phyloP scores from a whole-genome alignment of 2,329 filamentous ascomycete species.

The Trichocomaceae sp. region DNA sequence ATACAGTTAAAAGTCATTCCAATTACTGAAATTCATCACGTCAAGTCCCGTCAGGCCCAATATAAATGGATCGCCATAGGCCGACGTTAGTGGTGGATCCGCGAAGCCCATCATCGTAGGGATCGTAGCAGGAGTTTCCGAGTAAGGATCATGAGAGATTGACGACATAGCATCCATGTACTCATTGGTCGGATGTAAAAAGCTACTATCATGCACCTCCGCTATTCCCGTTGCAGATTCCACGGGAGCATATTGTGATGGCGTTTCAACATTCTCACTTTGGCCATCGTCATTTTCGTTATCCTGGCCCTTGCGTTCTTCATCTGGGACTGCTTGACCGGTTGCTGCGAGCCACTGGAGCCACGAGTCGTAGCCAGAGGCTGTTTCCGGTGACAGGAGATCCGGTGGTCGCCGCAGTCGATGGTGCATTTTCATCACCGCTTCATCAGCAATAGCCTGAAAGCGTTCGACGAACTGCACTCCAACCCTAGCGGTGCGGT shows the following conservation, averaged over 20 bases:
- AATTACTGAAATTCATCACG: constrained; percentile 1
- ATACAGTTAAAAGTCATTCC: background rate
- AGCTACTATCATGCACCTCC: background rate
- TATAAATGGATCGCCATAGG: constrained; percentile 1
- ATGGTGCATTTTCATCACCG: constrained; percentile 8
- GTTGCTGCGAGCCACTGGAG: constrained; percentile 1
- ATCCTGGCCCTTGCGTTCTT: background rate
- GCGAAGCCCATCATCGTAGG: background rate
- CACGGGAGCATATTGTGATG: background rate
- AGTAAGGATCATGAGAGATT: background rate
- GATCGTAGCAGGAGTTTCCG: background rate
- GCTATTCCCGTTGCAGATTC: background rate
- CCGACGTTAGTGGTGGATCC: background rate
- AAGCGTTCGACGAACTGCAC: constrained; percentile 24
- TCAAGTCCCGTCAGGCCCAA: background rate
- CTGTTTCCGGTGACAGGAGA: background rate
- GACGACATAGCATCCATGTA: background rate
- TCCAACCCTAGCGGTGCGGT: constrained; percentile 23
- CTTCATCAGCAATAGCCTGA: constrained; percentile 23
- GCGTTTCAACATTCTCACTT: background rate
- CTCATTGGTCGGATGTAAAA: background rate
- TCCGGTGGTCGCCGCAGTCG: background rate
- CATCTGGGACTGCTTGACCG: background rate
- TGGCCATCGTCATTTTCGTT: background rate
- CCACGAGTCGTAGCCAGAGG: constrained; percentile 2